Conservation (phyloP, 1,139 yeast genomes). For the Meyerozyma sp. region DNA sequence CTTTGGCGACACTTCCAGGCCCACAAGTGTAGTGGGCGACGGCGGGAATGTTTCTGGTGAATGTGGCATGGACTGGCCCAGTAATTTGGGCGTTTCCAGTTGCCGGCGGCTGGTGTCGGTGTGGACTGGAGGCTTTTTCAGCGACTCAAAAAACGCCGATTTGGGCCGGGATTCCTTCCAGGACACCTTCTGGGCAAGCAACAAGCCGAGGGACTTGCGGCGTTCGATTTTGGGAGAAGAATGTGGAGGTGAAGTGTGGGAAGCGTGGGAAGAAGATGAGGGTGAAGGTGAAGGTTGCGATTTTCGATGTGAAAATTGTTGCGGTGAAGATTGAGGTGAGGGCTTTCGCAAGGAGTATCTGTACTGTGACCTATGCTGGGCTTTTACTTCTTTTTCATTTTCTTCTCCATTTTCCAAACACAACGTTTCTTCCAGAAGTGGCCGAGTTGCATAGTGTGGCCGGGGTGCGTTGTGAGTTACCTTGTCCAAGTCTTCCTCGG, state of each 20-base stretch:
- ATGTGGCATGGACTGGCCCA: too few relatives aligned
- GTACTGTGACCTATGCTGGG: neutral
- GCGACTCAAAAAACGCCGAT: neutral
- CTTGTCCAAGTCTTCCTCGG: conserved; percentile 1
- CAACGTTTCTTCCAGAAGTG: conserved; percentile 6
- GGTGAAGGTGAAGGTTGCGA: too few relatives aligned
- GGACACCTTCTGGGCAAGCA: neutral
- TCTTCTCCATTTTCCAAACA: neutral
- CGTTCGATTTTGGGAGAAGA: neutral
- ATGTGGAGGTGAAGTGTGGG: neutral
- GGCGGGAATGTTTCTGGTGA: neutral
- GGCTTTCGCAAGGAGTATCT: neutral
- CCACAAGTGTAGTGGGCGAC: neutral
- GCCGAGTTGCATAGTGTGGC: conserved; percentile 18
- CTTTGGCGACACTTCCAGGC: neutral
- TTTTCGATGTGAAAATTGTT: too few relatives aligned
- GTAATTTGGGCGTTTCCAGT: too few relatives aligned
- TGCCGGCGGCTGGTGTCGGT: too few relatives aligned
- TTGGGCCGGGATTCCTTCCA: neutral
- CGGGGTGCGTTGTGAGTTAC: conserved; percentile 9
- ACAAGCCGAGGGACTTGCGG: neutral
- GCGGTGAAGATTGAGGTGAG: too few relatives aligned
- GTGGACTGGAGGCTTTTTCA: neutral
- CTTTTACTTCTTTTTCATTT: neutral
- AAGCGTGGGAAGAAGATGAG: too few relatives aligned